phyloP scores from a whole-genome alignment of 1,139 yeast genomes.

The Saccharomyces hybrid region DNA sequence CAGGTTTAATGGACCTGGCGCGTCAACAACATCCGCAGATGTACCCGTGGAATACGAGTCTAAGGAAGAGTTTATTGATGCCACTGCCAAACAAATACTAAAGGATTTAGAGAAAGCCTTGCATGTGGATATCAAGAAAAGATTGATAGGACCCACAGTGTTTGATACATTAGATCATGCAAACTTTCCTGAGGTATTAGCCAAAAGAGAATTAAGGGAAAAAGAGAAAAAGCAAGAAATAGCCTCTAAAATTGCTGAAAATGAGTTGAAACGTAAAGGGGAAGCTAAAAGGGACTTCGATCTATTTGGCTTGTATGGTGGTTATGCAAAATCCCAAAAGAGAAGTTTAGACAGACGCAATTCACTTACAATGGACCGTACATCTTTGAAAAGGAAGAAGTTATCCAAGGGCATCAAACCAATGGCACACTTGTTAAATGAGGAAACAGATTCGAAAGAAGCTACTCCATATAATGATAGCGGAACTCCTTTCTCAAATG shows the following conservation, averaged over 20 bases:
- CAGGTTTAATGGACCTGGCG: not conserved
- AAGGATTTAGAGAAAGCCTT: constrained; percentile 60
- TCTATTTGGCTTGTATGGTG: constrained; percentile 28
- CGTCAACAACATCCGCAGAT: not conserved
- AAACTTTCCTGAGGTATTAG: constrained; percentile 48
- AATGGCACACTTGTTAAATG: constrained; percentile 66
- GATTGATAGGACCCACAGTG: constrained; percentile 65
- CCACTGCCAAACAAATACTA: constrained; percentile 51
- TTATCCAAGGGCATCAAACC: constrained; percentile 35
- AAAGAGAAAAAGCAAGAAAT: constrained; percentile 27
- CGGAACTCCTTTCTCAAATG: constrained; percentile 29
- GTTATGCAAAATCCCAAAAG: constrained; percentile 17
- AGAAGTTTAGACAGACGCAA: constrained; percentile 16
- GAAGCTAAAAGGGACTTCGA: constrained; percentile 22
- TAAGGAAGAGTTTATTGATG: constrained; percentile 38
- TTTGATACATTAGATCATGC: constrained; percentile 55
- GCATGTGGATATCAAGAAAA: constrained; percentile 66
- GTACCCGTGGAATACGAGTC: constrained; percentile 14
- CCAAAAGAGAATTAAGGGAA: constrained; percentile 35
- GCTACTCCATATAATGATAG: constrained; percentile 32
- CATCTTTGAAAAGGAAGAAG: constrained; percentile 12
- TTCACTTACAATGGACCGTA: constrained; percentile 7
- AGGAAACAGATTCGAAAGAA: constrained; percentile 34
- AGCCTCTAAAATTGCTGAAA: constrained; percentile 20
- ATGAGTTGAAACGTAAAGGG: constrained; percentile 8